A percentile compares a stretch with the other conserved stretches of the same genome.
Conservation (phyloP, 148 eudicot species). For the Cornus suecica region DNA sequence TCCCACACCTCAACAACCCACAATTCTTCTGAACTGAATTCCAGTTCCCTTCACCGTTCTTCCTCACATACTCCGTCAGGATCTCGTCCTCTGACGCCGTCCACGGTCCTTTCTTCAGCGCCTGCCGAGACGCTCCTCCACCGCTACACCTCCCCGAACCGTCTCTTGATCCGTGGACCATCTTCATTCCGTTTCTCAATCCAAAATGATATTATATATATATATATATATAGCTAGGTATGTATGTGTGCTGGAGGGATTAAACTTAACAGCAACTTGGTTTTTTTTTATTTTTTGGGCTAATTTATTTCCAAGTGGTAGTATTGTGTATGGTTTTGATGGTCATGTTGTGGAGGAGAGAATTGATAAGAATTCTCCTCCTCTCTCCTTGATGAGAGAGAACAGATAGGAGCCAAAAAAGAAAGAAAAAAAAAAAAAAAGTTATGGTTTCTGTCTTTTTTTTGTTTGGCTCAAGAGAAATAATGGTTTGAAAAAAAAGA, state of each 20-base stretch:
- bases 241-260: too few relatives aligned
- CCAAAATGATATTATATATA: too few relatives aligned
- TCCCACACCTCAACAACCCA: slow-evolving; percentile 71
- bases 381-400: slow-evolving; percentile 7
- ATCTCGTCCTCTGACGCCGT: slow-evolving; percentile 70
- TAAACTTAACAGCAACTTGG: not conserved
- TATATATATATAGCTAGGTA: too few relatives aligned
- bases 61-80: slow-evolving; percentile 67
- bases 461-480: slow-evolving; percentile 11
- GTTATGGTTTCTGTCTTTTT: slow-evolving; percentile 6
- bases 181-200: not conserved
- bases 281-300: not conserved
- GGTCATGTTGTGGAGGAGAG: not conserved
- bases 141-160: slow-evolving; percentile 5
- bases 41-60: slow-evolving; percentile 95
- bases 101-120: slow-evolving; percentile 86
- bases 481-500: slow-evolving; percentile 2
- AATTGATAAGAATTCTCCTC: slow-evolving; percentile 7
- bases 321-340: not conserved
- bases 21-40: slow-evolving; percentile 76
- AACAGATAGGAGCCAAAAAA: not conserved
- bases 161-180: slow-evolving; percentile 20
- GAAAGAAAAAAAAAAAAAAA: slow-evolving; percentile 8
- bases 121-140: not conserved
- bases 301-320: not conserved